Conservation (phyloP, 1,284 basidiomycete genomes). For the Apiotrichum sp. region DNA sequence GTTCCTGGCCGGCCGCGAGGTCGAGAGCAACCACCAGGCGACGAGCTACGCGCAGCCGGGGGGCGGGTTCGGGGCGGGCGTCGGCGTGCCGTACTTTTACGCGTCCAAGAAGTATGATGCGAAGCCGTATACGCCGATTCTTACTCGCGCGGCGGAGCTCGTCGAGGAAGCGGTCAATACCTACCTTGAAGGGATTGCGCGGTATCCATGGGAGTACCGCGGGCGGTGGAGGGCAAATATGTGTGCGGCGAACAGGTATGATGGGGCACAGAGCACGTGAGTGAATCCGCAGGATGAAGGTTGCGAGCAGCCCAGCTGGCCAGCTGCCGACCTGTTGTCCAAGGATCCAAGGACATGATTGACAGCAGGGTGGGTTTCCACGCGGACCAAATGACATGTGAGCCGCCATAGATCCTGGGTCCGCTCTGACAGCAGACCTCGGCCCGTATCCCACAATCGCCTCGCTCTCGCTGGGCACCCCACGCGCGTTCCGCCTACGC, state of each 20-base stretch:
- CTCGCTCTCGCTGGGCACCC: slow-evolving; percentile 78
- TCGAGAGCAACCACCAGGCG: slow-evolving; percentile 63
- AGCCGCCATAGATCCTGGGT: slow-evolving; percentile 8
- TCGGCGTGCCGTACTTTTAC: slow-evolving; percentile 26
- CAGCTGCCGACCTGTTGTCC: too few relatives aligned
- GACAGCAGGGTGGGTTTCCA: slow-evolving; percentile 68
- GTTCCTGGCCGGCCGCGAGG: slow-evolving; percentile 39
- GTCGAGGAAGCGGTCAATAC: slow-evolving; percentile 71
- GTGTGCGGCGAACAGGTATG: slow-evolving; percentile 85
- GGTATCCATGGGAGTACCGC: slow-evolving; percentile 68
- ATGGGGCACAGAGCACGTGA: slow-evolving; percentile 61
- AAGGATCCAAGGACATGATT: background rate
- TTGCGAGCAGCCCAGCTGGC: background rate
- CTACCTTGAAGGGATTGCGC: slow-evolving; percentile 58
- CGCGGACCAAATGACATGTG: slow-evolving; percentile 56
- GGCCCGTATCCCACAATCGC: slow-evolving; percentile 91
- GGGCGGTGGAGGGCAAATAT: slow-evolving; percentile 79
- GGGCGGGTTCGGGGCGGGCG: slow-evolving; percentile 33
- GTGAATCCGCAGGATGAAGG: slow-evolving; percentile 2
- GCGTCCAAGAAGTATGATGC: slow-evolving; percentile 20
- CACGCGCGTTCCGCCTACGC: slow-evolving; percentile 67
- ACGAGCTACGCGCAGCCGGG: slow-evolving; percentile 59
- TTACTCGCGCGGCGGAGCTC: slow-evolving; percentile 71
- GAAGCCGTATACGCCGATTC: slow-evolving; percentile 57
- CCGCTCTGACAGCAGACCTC: slow-evolving; percentile 52